Base-by-base conservation (phyloP, 2,329 filamentous ascomycete genomes). In the Penicillium sp. region DNA sequence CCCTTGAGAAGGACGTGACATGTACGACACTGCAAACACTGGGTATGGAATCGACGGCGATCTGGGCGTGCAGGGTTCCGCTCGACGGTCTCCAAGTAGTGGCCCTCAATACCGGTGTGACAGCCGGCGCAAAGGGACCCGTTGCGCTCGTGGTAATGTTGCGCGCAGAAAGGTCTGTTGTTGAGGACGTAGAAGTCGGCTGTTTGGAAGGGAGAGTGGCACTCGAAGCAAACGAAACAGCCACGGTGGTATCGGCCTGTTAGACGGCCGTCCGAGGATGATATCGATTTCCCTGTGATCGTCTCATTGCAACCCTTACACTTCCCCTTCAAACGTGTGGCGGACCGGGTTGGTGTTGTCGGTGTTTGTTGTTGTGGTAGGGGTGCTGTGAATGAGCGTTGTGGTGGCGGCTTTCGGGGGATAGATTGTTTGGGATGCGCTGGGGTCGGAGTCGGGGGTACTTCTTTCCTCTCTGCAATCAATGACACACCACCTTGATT, bases 221-320 rank as follows among this genome's bases (percentile, higher is more conserved):
- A 99, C 1, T 89, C 92, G 5, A 86, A 85, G 81, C 94, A 99
- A 12, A 93, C 90, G 71, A 99, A 97, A 74, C 93, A 99, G 5
- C 89, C 84, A 74, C 96, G 96, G 81, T 99, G 94, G 74, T 96
- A 99, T 62, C 92, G 88, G 10, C 94, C 94, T 0, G 91, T 96
- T 25, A 99, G 81, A 25, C 93, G 88, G 17, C 94, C 94, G 67
- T 97, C 94, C 0, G 92, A 92, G 15, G 92, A 96, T 35, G 93
- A 96, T 57, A 99, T 87, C 1, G 92, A 96, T 77, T 97, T 97
- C 21, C 92, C 93, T 44, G 86, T 84, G 67, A 99, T 97, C 7
- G 83, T 79, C 45, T 89, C 79, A 4, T 84, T 81, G 74, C 94
- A 99, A 1, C 90, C 90, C 68, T 91, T 90, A 78, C 94, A 99